A percentile compares a stretch with the other conserved stretches of the same genome.
phyloP scores from a whole-genome alignment of 352 stramenopile genomes.

The Pythium myriotylum region DNA sequence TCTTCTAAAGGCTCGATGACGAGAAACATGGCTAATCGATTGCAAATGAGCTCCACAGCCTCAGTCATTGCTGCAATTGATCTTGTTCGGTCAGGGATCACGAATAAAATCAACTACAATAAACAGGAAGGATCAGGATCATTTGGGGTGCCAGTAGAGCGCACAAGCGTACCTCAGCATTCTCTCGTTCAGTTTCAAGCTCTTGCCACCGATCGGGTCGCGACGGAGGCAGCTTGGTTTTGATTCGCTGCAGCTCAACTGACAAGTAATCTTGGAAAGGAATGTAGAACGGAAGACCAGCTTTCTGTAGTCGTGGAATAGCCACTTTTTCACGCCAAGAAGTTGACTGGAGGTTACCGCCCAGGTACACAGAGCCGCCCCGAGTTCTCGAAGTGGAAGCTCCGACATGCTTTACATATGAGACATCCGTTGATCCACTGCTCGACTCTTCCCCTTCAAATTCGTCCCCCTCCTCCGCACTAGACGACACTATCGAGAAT shows the following conservation, averaged over 20 bases:
- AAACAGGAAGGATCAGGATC: neutral
- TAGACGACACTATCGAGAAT: constrained; percentile 43
- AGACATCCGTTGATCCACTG: constrained; percentile 17
- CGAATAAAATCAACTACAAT: constrained; percentile 69
- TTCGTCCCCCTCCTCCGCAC: constrained; percentile 34
- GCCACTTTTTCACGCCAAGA: constrained; percentile 78
- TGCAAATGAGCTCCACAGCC: constrained; percentile 76
- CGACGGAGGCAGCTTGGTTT: constrained; percentile 32
- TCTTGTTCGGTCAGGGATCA: constrained; percentile 71
- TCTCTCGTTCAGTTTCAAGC: constrained; percentile 60
- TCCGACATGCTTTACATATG: constrained; percentile 47
- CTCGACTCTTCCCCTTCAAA: constrained; percentile 12
- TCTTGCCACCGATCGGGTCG: constrained; percentile 50
- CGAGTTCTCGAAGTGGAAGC: constrained; percentile 50
- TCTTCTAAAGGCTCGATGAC: constrained; percentile 76
- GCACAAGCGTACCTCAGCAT: constrained; percentile 51
- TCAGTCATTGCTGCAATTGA: constrained; percentile 87
- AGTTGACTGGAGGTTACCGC: constrained; percentile 70
- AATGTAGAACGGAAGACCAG: constrained; percentile 74
- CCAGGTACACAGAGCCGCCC: constrained; percentile 69
- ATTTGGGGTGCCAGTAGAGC: too few relatives aligned
- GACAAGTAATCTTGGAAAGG: constrained; percentile 74
- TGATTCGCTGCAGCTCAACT: constrained; percentile 50
- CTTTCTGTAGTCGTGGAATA: constrained; percentile 72
- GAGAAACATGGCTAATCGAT: constrained; percentile 67